Base-by-base conservation (phyloP, 345 rosid genomes). In the Rhizophora apiculata region DNA sequence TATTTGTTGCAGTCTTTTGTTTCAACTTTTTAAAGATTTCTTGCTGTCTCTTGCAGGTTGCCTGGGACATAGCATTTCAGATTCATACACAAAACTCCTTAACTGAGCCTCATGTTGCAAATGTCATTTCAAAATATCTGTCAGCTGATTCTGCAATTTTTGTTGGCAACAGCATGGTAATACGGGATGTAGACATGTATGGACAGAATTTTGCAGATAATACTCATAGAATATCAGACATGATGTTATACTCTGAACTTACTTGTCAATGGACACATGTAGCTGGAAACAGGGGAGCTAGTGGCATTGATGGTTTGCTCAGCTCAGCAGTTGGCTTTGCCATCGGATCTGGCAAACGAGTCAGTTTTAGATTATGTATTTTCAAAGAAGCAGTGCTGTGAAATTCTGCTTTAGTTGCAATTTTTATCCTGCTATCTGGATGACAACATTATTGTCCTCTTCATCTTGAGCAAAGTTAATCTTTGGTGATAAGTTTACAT, bases 271-370 rank as follows among this genome's bases (percentile, higher is more conserved):
- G 88, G 80, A 81, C 91, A 78, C 84, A 68, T 32, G 96, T 91
- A 70, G 87, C 87, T 72, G 98, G 91, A 79, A 94, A 94, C 79
- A 85, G 97, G 82, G 98, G 98, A 81, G 98, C 97, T 68, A 94
- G 98, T 80, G 98, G 98, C 67, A 94, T 94, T 79, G 98, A 91
- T 69, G 98, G 98, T 69, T 86, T 94, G 87, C 88, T 94, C 63
- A 91, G 98, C 80, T 83, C 97, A 22, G 96, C 97, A 60, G 52
- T 84, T 72, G 98, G 98, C 79, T 94, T 89, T 80, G 96, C 98
- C 63, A 82, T 86, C 21, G 98, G 98, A 60, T 82, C 94, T 90
- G 85, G 87, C 64, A 89, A 81, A 81, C 87, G 80, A 68, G 98
- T 91, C 75, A 79, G 91, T 75, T 49, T 31, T 51, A 43, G 1